These are phyloP conservation scores for Botrytis galanthina DNA, from an alignment of 2,329 filamentous ascomycete species.

Conservation along the genomic window DNA sequence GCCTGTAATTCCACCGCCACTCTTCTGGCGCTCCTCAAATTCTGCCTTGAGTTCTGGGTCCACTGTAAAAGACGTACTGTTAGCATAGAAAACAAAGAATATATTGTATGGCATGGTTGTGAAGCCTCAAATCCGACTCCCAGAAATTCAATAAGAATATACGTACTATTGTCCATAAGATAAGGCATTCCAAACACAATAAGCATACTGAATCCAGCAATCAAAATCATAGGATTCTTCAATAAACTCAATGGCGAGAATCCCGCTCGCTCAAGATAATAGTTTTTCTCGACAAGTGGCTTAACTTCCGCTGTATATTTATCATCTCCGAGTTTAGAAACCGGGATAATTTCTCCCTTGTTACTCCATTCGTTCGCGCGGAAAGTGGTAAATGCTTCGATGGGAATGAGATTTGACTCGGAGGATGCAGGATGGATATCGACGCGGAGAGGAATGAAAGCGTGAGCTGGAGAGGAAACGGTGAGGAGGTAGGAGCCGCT, in stretches of 20 bases:
- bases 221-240: constrained; percentile 95
- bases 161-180: constrained; percentile 90
- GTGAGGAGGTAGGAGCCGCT: constrained; percentile 78
- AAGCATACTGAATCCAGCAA: constrained; percentile 78
- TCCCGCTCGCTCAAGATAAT: constrained; percentile 70
- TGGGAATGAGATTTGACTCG: constrained; percentile 37
- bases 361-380: constrained; percentile 89
- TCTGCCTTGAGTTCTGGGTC: constrained; percentile 93
- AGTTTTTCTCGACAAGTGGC: constrained; percentile 55
- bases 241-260: constrained; percentile 79
- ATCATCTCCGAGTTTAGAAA: constrained; percentile 33
- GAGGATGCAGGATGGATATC: constrained; percentile 54
- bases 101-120: not conserved
- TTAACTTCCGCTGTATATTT: constrained; percentile 17
- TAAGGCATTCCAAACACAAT: constrained; percentile 93
- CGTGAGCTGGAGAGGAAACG: constrained; percentile 70
- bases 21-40: constrained; percentile 86
- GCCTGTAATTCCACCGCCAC: constrained; percentile 46
- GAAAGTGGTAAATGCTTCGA: constrained; percentile 79
- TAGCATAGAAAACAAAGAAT: constrained; percentile 17
- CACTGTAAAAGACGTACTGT: constrained; percentile 57
- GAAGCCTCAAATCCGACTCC: not conserved
- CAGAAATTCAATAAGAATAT: not conserved
- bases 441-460: constrained; percentile 76
- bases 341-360: constrained; percentile 61